These are phyloP conservation scores for Penicillium digitatum DNA, from an alignment of 2,329 filamentous ascomycete genomes.

Conservation along the genomic window DNA sequence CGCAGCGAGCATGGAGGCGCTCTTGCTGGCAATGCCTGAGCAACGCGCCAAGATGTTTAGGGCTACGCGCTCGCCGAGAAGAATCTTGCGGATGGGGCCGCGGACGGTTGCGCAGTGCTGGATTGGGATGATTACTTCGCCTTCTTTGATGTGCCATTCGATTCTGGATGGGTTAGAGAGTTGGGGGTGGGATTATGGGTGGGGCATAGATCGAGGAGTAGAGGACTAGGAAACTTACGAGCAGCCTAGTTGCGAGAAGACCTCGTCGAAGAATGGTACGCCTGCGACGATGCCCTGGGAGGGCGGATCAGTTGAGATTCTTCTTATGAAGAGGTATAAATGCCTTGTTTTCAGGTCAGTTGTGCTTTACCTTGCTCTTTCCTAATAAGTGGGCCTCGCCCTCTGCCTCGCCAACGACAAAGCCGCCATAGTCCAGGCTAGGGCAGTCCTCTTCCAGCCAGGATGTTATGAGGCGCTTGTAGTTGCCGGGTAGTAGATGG, in stretches of 20 bases:
- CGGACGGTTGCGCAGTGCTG: slow-evolving; percentile 73
- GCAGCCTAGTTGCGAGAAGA: slow-evolving; percentile 86
- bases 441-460: slow-evolving; percentile 98
- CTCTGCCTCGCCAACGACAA: slow-evolving; percentile 70
- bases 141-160: slow-evolving; percentile 80
- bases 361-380: slow-evolving; percentile 48
- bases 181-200: neutral
- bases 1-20: slow-evolving; percentile 46
- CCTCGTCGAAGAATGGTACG: slow-evolving; percentile 90
- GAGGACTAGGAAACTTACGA: slow-evolving; percentile 45
- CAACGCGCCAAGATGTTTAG: slow-evolving; percentile 87
- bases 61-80: slow-evolving; percentile 90
- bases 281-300: slow-evolving; percentile 75
- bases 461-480: slow-evolving; percentile 71
- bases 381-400: slow-evolving; percentile 51
- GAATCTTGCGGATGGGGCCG: slow-evolving; percentile 75
- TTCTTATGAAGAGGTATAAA: neutral
- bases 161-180: slow-evolving; percentile 49
- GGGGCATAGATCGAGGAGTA: neutral
- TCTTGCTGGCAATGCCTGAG: slow-evolving; percentile 77
- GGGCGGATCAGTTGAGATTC: slow-evolving; percentile 1
- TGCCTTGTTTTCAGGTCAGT: neutral
- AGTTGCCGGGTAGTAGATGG: slow-evolving; percentile 78
- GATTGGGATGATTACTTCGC: slow-evolving; percentile 61
- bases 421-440: slow-evolving; percentile 94